Percentiles rank a stretch among this genome's conserved stretches.
phyloP scores from a whole-genome alignment of 192 early-diverging fungal species.

The Coemansia sp. region DNA sequence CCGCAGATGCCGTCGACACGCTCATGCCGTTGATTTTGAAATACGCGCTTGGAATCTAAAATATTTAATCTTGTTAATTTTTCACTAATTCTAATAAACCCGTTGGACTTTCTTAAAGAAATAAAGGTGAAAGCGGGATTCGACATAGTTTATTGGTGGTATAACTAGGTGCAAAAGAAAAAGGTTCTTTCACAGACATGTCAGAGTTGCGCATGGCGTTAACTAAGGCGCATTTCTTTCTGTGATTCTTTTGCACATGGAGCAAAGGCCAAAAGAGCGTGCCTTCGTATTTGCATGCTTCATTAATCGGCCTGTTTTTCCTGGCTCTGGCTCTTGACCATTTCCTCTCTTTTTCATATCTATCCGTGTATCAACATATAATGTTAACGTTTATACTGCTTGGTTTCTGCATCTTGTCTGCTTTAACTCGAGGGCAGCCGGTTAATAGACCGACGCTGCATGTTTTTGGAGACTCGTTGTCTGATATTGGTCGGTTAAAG shows the following conservation, averaged over 20 bases:
- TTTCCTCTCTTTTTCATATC: not conserved
- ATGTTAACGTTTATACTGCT: not conserved
- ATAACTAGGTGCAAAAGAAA: not conserved
- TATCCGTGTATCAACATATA: not conserved
- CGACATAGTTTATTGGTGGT: not conserved
- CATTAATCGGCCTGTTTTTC: not conserved
- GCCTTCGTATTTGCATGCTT: not conserved
- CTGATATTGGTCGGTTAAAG: constrained; percentile 35
- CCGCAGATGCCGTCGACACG: constrained; percentile 37
- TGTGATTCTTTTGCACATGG: not conserved
- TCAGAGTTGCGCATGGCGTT: not conserved
- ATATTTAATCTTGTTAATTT: constrained; percentile 3
- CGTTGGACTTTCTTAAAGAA: not conserved
- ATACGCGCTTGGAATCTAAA: constrained; percentile 39
- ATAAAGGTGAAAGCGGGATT: too few species aligned
- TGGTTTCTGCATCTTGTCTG: not conserved
- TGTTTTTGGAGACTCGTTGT: constrained; percentile 49
- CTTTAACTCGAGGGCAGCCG: not conserved
- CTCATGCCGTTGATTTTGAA: constrained; percentile 47
- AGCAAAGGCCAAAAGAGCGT: not conserved
- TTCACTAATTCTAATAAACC: constrained; percentile 7
- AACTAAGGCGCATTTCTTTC: not conserved
- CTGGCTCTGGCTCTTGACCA: not conserved
- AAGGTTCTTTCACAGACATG: not conserved
- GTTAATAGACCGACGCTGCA: constrained; percentile 18